These are phyloP conservation scores for Pseudocercospora macadamiae DNA, from an alignment of 2,329 filamentous ascomycete species.

Conservation along the genomic window DNA sequence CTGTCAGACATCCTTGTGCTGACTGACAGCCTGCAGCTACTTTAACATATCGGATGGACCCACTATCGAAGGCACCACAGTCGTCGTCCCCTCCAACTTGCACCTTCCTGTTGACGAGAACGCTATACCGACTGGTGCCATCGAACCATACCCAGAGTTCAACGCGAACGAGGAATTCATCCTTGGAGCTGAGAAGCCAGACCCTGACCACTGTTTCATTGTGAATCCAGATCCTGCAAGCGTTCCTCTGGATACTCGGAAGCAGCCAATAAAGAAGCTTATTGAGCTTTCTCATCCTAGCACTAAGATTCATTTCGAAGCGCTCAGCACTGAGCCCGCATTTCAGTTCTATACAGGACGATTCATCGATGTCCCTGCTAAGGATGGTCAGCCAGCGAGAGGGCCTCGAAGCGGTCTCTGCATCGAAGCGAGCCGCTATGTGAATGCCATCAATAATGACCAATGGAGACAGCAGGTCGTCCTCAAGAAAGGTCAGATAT, in stretches of 20 bases:
- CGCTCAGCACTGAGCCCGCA: slow-evolving; percentile 87
- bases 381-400: slow-evolving; percentile 62
- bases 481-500: slow-evolving; percentile 81
- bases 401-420: slow-evolving; percentile 78
- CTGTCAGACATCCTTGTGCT: slow-evolving; percentile 16
- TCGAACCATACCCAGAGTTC: slow-evolving; percentile 67
- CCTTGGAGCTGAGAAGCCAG: slow-evolving; percentile 70
- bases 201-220: slow-evolving; percentile 90
- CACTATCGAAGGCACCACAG: slow-evolving; percentile 65
- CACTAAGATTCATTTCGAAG: slow-evolving; percentile 79
- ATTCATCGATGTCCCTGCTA: slow-evolving; percentile 75
- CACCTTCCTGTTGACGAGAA: slow-evolving; percentile 75
- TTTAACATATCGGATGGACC: slow-evolving; percentile 68
- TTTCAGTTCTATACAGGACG: slow-evolving; percentile 97
- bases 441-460: slow-evolving; percentile 82
- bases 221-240: slow-evolving; percentile 64
- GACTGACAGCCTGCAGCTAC: slow-evolving; percentile 50
- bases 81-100: slow-evolving; percentile 59
- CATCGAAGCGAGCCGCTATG: slow-evolving; percentile 87
- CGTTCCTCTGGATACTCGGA: slow-evolving; percentile 56
- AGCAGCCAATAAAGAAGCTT: slow-evolving; percentile 65
- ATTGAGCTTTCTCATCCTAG: slow-evolving; percentile 73
- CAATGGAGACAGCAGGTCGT: slow-evolving; percentile 79
- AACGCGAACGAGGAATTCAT: slow-evolving; percentile 69
- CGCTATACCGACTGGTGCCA: slow-evolving; percentile 73